Evolutionary conservation across 75 land plant genomes (phyloP), one percentile per base, ranked within the genome.

Genomic region (Cunninghamia lanceolata): DNA sequence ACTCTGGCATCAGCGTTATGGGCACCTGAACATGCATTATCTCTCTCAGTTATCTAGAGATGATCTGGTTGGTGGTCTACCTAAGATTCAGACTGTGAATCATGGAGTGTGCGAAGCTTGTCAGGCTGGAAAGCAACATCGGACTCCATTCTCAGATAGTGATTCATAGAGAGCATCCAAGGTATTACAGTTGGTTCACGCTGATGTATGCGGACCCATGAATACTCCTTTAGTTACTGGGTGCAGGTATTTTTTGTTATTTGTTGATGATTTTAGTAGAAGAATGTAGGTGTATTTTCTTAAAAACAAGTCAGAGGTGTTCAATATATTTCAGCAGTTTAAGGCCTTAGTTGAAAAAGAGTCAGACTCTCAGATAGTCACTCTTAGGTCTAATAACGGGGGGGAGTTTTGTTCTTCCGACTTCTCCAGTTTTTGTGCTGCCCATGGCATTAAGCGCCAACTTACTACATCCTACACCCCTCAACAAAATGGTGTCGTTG

Each of bases 231-330:
- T 39, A 0, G 52, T 88, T 3, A 40, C 42, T 40, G 77, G 46
- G 11, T 45, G 66, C 0, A 84, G 82, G 25, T 86, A 89, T 36
- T 80, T 88, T 68, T 36, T 88, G 17, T 45, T 82, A 84, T 87
- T 89, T 83, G 82, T 52, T 45, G 89, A 90, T 86, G 89, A 90
- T 63, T 88, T 54, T 30, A 77, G 56, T 54, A 38, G 85, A 32
- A 86, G 38, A 66, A 71, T 34, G 46, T 86, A 82, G 85, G 85
- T 90, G 11, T 90, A 88, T 73, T 86, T 88, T 42, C 47, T 88
- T 0, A 76, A 38, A n/a, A n/a, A n/a, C n/a, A n/a, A n/a, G n/a
- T n/a, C n/a, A n/a, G n/a, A n/a, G n/a, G n/a, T n/a, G n/a, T 85
- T 91, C n/a, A 30, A 36, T 13, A 84, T 75, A 56, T 90, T 90